Evolutionary conservation across 495 filamentous ascomycete genomes (phyloP), one percentile per base, ranked within the genome.

Genomic region (Neurospora sp.): DNA sequence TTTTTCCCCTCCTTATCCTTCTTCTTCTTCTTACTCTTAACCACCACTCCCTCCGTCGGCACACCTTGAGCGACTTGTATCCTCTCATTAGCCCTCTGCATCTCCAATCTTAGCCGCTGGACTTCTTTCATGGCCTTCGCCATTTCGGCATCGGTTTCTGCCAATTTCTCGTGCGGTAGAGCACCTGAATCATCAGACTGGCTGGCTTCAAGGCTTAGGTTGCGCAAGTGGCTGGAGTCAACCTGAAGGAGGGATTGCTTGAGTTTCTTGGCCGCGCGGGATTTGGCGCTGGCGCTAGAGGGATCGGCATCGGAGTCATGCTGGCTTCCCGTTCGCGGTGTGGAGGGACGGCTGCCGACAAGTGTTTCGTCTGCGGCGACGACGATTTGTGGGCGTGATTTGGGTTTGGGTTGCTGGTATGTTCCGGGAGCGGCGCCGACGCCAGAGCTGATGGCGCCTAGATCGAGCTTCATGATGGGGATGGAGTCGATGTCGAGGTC

Each of bases 401-500:
- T 75, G 69, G 79, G 3, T 69, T 72, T 8, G 74, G 68, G 31
- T 73, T 74, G 72, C 72, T 79, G 45, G 31, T 69, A 71, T 18
- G 68, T 70, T 37, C 70, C 45, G 8, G 37, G 42, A 8, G 70
- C 39, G 22, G 22, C 38, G 9, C 72, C 71, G 70, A 61, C 72
- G 27, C 40, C 71, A 73, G 77, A 61, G 69, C 78, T 75, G 18
- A 82, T 65, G 69, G 86, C 87, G 3, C 88, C 89, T 35, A 97
- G 84, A 76, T 94, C 89, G 35, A 99, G 87, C 75, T 96, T 89
- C 87, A 99, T 93, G 73, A 98, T 95, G 1, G 96, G 96, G 73
- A 99, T 99, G 16, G 92, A 87, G 79, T 99, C 96, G 69, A 99
- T 87, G 78, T 99, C 96, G 18, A 97, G 81, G 39, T 89, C 91